Percentiles rank a stretch among this genome's conserved stretches.
Conservation (phyloP, 352 stramenopile species). For the Phytopythium ostracodes region DNA sequence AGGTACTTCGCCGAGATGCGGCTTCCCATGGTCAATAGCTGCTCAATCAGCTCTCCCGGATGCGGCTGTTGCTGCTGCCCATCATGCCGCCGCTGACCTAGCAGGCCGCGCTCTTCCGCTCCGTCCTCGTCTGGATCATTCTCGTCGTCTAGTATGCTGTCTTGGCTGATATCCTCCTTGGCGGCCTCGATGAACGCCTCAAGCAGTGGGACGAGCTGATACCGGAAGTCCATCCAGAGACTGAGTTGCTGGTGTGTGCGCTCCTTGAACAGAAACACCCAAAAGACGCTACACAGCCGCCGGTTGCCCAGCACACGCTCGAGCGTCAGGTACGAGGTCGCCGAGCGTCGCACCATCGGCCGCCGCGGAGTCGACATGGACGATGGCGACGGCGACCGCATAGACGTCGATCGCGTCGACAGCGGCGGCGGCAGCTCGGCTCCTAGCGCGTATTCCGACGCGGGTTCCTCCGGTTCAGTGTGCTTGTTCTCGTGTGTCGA, state of each 20-base stretch:
- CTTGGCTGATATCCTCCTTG: constrained; percentile 26
- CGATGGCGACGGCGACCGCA: constrained; percentile 3
- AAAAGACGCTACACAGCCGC: constrained; percentile 81
- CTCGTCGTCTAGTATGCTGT: constrained; percentile 14
- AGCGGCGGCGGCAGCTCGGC: constrained; percentile 7
- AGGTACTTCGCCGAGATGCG: constrained; percentile 68
- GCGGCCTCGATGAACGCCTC: constrained; percentile 46
- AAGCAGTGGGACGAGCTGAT: constrained; percentile 64
- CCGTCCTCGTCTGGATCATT: constrained; percentile 21
- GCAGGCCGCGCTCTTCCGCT: constrained; percentile 6
- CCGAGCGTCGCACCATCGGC: constrained; percentile 21
- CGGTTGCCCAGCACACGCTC: constrained; percentile 72
- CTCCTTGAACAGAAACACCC: constrained; percentile 86
- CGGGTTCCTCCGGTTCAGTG: neutral
- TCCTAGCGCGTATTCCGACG: neutral
- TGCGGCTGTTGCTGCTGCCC: constrained; percentile 12
- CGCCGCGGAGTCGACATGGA: constrained; percentile 13
- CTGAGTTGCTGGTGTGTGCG: constrained; percentile 76
- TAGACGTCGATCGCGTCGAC: constrained; percentile 7
- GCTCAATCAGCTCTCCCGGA: constrained; percentile 63
- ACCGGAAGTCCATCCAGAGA: constrained; percentile 80
- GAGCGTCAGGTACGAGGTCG: constrained; percentile 59
- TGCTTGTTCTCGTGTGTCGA: neutral
- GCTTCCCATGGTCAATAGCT: constrained; percentile 48
- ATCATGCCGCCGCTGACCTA: neutral